A percentile compares a stretch with the other conserved stretches of the same genome.
phyloP scores from a whole-genome alignment of 1,139 yeast species.

The Lodderomyces parapsilosis region DNA sequence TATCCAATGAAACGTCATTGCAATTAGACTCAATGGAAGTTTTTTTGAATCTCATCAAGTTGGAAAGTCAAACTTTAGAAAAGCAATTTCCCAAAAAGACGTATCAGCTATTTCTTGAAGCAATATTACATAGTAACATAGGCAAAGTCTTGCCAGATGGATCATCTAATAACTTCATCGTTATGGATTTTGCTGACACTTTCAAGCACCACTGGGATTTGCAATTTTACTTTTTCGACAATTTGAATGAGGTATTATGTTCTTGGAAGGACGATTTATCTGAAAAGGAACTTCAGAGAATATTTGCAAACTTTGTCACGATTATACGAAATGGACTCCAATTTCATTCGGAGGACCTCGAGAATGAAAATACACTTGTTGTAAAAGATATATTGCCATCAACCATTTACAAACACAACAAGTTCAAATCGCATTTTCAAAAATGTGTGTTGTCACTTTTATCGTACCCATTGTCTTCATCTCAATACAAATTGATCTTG shows the following conservation, averaged over 20 bases:
- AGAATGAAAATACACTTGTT: conserved; percentile 33
- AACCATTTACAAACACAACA: conserved; percentile 51
- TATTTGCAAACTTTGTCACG: conserved; percentile 42
- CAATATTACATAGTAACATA: conserved; percentile 42
- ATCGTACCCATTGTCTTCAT: conserved; percentile 44
- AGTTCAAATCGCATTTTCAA: conserved; percentile 69
- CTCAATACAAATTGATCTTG: conserved; percentile 70
- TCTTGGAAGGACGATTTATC: conserved; percentile 21
- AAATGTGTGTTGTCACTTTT: conserved; percentile 62
- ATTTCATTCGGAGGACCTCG: conserved; percentile 26
- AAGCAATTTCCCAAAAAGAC: conserved; percentile 64
- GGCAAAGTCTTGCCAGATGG: conserved; percentile 43
- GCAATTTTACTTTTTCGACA: conserved; percentile 59
- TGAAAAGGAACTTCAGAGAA: conserved; percentile 18
- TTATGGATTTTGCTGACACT: conserved; percentile 58
- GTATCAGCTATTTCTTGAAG: conserved; percentile 46
- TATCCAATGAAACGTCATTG: conserved; percentile 40
- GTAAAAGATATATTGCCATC: conserved; percentile 45
- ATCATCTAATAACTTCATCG: conserved; percentile 50
- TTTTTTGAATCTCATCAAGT: conserved; percentile 56
- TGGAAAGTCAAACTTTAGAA: conserved; percentile 58
- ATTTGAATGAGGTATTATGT: conserved; percentile 20
- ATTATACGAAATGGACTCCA: conserved; percentile 32
- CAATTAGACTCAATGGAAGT: conserved; percentile 66
- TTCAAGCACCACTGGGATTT: conserved; percentile 59